Evolutionary conservation across 2,329 filamentous ascomycete species (phyloP), one percentile per base, ranked within the genome.

Genomic region (Penicillium sp.): DNA sequence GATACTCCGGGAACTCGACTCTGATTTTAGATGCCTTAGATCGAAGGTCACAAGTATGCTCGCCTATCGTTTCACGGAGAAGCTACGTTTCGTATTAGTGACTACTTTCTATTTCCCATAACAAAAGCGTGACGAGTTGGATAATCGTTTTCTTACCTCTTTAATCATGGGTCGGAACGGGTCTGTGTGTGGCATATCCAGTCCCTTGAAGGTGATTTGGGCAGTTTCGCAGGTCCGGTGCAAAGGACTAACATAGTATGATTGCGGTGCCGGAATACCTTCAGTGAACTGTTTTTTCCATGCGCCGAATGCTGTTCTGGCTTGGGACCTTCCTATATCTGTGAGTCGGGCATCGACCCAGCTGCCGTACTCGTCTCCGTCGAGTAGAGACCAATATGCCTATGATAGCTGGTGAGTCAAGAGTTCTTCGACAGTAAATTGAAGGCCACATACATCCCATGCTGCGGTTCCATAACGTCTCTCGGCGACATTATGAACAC

Each of bases 341-440:
- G 84, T 87, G 9, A 88, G 75, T 52, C 80, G 79, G 1, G 85
- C 83, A 65, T 88, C 85, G 2, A 78, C 74, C 85, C 85, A 88
- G 37, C 69, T 79, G 9, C 77, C 72, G 8, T 79, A 82, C 10
- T 71, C 75, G 64, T 87, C 83, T 62, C 85, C 85, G 45, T 85
- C 79, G 11, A 80, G 79, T 60, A 83, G 78, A 16, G 82, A 81
- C 82, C 82, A 87, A 74, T 86, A 83, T 67, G 80, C 82, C 73
- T 82, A 52, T 26, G 10, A 27, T 27, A 21, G n/a, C 6, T 46
- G 47, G 14, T 37, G 11, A 27, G 22, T 27, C 16, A 26, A 31
- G 14, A 2, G 44, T n/a, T 8, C 13, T 33, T 21, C n/a, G 13
- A 21, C 11, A 39, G 33, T 16, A 26, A 41, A 47, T 14, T 21